Evolutionary conservation across 2,329 filamentous ascomycete species (phyloP).

Genomic region (Cladosporium phlei): DNA sequence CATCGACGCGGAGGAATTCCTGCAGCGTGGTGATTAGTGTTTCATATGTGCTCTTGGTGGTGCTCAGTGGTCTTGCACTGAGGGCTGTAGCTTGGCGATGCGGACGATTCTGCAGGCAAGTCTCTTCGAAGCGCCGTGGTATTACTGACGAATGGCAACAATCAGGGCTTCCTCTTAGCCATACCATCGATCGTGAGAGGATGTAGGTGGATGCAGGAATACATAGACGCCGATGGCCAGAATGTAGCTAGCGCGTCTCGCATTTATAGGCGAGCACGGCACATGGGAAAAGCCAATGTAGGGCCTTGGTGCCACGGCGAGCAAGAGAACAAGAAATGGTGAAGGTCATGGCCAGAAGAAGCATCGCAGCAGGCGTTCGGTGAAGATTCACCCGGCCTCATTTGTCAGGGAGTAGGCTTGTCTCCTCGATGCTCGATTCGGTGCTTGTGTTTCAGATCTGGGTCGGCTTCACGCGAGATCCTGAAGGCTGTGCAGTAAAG

Average conservation of each 20-base stretch:
- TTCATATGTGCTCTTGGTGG: neutral
- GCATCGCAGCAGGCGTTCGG: no score
- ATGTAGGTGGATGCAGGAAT: neutral
- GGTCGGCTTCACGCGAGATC: no score
- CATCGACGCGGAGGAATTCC: neutral
- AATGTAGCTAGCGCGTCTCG: conserved; percentile 14
- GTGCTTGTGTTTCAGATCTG: no score
- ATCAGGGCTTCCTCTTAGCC: no score
- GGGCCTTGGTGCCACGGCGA: neutral
- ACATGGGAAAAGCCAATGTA: conserved; percentile 6
- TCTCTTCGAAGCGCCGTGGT: neutral
- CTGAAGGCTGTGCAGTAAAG: no score
- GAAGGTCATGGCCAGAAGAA: no score
- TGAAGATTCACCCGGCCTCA: no score
- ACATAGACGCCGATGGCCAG: conserved; percentile 6
- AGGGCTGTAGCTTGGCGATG: conserved; percentile 1
- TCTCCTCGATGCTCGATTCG: no score
- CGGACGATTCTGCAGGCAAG: neutral
- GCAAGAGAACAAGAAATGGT: no score
- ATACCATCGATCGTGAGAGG: neutral
- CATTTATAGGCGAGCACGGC: conserved; percentile 5
- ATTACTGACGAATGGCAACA: no score
- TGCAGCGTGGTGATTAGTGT: neutral
- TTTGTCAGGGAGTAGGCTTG: no score
- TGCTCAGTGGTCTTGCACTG: neutral